Evolutionary conservation across 2,329 filamentous ascomycete genomes (phyloP), one percentile per base, ranked within the genome.

Genomic region (Pseudopyricularia cyperi): DNA sequence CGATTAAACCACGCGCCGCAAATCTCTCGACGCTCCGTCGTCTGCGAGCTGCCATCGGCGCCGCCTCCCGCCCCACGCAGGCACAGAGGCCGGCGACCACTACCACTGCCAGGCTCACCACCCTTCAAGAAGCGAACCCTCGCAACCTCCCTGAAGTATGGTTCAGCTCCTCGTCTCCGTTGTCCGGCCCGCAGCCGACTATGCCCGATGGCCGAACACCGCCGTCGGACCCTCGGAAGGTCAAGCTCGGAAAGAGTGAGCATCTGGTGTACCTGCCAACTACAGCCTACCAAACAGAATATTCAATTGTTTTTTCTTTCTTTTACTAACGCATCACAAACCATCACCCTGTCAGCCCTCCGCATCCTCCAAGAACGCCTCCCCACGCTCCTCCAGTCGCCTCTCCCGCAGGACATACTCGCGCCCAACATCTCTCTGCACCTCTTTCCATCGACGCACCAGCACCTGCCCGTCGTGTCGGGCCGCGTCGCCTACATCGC

Each of bases 401-500:
- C 82, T 2, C 71, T 85, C 6, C 82, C 89, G 15, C 80, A 86
- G 59, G 82, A 89, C 54, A 78, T 95, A 56, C 80, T 94, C 57
- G 81, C 85, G 39, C 83, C 87, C 33, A 77, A 84, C 62, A 86
- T 87, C 66, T 77, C 79, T 8, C 78, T 85, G 42, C 78, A 83
- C 63, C 78, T 86, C 57, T 86, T 86, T 65, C 82, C 82, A 35
- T 80, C 81, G 28, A 93, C 87, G 0, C 87, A 94, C 61, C 88
- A 87, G 3, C 85, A 91, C 65, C 86, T 98, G 3, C 93, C 93
- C 33, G 86, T 82, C n/a, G 93, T 97, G 39, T 88, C 87, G 28
- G 93, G 93, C 51, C 82, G 87, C 47, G 85, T 96, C 34, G 85
- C 89, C 48, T 98, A 98, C 66, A 86, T 86, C 34, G 91, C 93